A percentile compares a stretch with the other conserved stretches of the same genome.
Evolutionary conservation across 2,329 filamentous ascomycete genomes (phyloP).

Genomic region (Phialophora expanda): DNA sequence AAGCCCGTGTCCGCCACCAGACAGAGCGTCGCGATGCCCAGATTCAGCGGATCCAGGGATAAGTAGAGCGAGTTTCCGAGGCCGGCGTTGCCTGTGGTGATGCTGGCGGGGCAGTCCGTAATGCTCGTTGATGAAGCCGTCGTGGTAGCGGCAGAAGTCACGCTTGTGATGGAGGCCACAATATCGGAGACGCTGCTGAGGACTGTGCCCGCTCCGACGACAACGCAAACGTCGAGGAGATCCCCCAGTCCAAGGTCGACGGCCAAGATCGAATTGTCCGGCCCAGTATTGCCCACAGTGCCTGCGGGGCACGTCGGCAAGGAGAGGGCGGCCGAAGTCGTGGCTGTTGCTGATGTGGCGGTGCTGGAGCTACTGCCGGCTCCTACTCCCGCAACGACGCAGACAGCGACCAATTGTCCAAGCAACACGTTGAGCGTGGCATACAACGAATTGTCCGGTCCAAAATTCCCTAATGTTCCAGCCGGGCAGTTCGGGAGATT

Average conservation of each 20-base stretch:
- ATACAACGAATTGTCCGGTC: not conserved
- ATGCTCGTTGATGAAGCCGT: not conserved
- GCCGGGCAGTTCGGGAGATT: not conserved
- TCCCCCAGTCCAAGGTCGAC: conserved; percentile 5
- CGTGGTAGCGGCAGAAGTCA: not conserved
- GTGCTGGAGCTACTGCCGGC: not conserved
- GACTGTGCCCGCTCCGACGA: not conserved
- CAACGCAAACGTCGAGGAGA: conserved; percentile 1
- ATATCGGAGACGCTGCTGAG: not conserved
- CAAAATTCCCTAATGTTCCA: not conserved
- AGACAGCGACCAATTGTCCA: not conserved
- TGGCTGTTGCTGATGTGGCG: not conserved
- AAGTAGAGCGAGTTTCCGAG: not conserved
- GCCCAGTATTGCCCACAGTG: conserved; percentile 3
- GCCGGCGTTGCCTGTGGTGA: not conserved
- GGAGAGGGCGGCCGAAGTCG: not conserved
- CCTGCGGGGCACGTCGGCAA: conserved; percentile 8
- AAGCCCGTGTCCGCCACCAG: not conserved
- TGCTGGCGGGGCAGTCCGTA: not conserved
- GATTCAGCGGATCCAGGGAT: not conserved
- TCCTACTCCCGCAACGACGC: not conserved
- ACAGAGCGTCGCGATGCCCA: not conserved
- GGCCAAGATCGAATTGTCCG: not conserved
- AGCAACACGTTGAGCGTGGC: not conserved
- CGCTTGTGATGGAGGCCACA: not conserved